Evolutionary conservation across 371 early-diverging fungal species (phyloP).

Genomic region (Rhizopus delemar): DNA sequence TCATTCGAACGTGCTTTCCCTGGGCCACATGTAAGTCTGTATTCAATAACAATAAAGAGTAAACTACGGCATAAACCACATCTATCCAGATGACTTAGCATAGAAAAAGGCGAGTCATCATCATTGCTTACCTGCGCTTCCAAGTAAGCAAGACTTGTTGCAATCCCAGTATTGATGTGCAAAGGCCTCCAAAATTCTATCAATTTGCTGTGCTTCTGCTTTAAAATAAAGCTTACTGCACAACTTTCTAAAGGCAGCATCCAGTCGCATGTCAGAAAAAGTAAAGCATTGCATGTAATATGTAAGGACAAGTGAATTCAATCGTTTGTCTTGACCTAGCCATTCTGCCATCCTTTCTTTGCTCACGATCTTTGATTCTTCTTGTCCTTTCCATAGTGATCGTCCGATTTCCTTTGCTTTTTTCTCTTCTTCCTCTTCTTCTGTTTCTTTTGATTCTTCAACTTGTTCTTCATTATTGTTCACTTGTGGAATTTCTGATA

Average conservation of each 20-base stretch:
- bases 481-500: conserved; percentile 6
- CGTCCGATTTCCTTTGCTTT: conserved; percentile 20
- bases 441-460: not conserved
- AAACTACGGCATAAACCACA: conserved; percentile 85
- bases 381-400: conserved; percentile 27
- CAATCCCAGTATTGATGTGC: conserved; percentile 82
- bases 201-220: conserved; percentile 92
- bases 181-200: conserved; percentile 81
- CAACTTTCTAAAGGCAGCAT: conserved; percentile 74
- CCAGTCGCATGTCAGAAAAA: conserved; percentile 71
- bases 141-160: conserved; percentile 63
- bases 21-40: conserved; percentile 92
- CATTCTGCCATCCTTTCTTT: conserved; percentile 34
- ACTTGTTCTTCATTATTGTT: conserved; percentile 2
- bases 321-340: conserved; percentile 40
- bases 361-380: conserved; percentile 20
- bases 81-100: conserved; percentile 29
- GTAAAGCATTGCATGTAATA: conserved; percentile 77
- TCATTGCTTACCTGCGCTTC: conserved; percentile 42
- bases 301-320: conserved; percentile 58
- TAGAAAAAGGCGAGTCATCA: too few species aligned
- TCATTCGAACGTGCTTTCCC: conserved; percentile 62
- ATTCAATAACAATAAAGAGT: conserved; percentile 86
- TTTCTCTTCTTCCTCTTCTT: conserved; percentile 8
- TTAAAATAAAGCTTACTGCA: conserved; percentile 78